A percentile compares a stretch with the other conserved stretches of the same genome.
Conservation (phyloP, 2,329 filamentous ascomycete genomes). For the Graphiopsis chlorocephala region DNA sequence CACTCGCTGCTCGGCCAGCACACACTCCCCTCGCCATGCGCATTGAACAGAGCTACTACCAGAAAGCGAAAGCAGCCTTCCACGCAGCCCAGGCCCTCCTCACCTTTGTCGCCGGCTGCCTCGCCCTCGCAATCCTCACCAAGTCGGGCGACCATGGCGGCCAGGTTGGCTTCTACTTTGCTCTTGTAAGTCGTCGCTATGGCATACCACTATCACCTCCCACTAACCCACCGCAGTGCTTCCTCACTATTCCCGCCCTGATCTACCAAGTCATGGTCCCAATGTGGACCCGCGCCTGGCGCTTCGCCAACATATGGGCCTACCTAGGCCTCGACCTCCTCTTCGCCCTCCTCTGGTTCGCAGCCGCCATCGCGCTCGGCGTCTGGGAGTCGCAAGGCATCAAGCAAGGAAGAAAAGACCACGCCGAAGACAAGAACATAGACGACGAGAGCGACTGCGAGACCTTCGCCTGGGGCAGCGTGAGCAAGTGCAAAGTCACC, state of each 20-base stretch:
- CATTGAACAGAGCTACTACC: slow-evolving; percentile 46
- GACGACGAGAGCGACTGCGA: slow-evolving; percentile 48
- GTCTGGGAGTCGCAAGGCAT: slow-evolving; percentile 57
- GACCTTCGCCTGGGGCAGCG: slow-evolving; percentile 54
- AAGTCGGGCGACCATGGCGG: slow-evolving; percentile 54
- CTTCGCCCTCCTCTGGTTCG: slow-evolving; percentile 58
- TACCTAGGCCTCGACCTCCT: slow-evolving; percentile 56
- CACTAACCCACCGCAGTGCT: slow-evolving; percentile 47
- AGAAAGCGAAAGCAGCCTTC: slow-evolving; percentile 55
- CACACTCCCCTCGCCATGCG: slow-evolving; percentile 35
- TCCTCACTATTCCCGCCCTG: slow-evolving; percentile 56
- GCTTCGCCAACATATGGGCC: slow-evolving; percentile 60
- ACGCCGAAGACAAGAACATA: slow-evolving; percentile 17
- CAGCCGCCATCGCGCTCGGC: slow-evolving; percentile 56
- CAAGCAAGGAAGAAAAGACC: slow-evolving; percentile 45
- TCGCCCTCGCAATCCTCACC: slow-evolving; percentile 58
- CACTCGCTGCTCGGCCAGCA: slow-evolving; percentile 1
- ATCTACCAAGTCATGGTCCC: slow-evolving; percentile 61
- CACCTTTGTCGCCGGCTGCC: slow-evolving; percentile 57
- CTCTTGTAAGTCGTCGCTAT: slow-evolving; percentile 46
- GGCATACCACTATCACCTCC: neutral
- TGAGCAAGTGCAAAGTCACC: slow-evolving; percentile 56
- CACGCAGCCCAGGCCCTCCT: slow-evolving; percentile 55
- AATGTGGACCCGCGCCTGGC: slow-evolving; percentile 57
- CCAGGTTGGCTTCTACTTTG: slow-evolving; percentile 56